Evolutionary conservation across 2,329 filamentous ascomycete genomes (phyloP), one percentile per base, ranked within the genome.

Genomic region (Colletotrichum viniferum): DNA sequence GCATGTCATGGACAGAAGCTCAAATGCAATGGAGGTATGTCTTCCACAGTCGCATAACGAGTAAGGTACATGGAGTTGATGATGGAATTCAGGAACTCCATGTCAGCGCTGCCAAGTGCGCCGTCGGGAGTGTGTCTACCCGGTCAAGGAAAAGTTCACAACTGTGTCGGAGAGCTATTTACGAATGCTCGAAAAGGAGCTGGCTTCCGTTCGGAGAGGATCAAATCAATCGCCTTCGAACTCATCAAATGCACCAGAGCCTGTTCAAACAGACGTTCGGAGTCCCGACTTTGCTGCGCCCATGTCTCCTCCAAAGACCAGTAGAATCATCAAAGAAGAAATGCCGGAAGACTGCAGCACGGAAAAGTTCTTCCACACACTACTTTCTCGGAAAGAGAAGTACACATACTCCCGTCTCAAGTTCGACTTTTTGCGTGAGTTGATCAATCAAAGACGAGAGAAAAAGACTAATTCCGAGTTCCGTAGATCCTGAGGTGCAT

Each of bases 381-480:
- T 78, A 28, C 52, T 77, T 4, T 71, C 70, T 7, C 52, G n/a
- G n/a, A 30, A 69, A 3, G 58, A 69, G 4, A 56, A 58, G 12
- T 78, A 78, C 63, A 77, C 78, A 21, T 79, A 79, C 56, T 75
- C 71, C 13, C 65, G 71, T 12, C 67, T 78, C 13, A 76, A 77
- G 13, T 78, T 77, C 28, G 78, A 79, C 34, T 69, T 77, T n/a
- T 55, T 78, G 16, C 73, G 73, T 77, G 30, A 69, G 77, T 71
- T 13, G 12, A 2, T 12, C 28, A 28, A 43, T 10, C 8, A n/a
- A 43, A 10, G 38, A n/a, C 38, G 38, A 18, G 12, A 32, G n/a
- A n/a, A 21, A 21, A 48, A 48, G 5, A 66, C 61, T 68, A 5
- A 58, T 7, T 2, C 32, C 7, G 28, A 10, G 12, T 28, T 7